phyloP scores from a whole-genome alignment of 345 rosid species.

The Pistacia integerrima region DNA sequence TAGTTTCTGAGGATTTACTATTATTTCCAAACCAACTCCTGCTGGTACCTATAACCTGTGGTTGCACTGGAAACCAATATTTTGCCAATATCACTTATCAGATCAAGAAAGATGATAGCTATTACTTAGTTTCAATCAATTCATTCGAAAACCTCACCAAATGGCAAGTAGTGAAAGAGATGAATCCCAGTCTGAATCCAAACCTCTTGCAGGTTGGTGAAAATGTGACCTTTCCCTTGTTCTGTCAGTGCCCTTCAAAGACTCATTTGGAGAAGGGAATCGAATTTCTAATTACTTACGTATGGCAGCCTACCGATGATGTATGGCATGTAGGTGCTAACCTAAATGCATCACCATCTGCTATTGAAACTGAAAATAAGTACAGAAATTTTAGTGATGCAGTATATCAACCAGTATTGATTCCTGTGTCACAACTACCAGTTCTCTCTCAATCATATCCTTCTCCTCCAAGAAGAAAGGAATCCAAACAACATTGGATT shows the following conservation, averaged over 20 bases:
- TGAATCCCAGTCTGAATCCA: slow-evolving; percentile 43
- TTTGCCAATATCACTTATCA: slow-evolving; percentile 54
- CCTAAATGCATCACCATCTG: slow-evolving; percentile 41
- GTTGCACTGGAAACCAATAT: slow-evolving; percentile 48
- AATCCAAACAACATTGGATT: slow-evolving; percentile 24
- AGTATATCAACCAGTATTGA: slow-evolving; percentile 44
- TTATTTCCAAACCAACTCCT: slow-evolving; percentile 52
- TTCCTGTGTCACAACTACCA: slow-evolving; percentile 56
- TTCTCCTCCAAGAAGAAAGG: slow-evolving; percentile 17
- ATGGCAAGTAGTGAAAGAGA: slow-evolving; percentile 42
- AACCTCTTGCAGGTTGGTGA: slow-evolving; percentile 42
- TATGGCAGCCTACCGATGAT: slow-evolving; percentile 52
- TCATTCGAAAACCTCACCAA: slow-evolving; percentile 50
- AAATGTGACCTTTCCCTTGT: slow-evolving; percentile 48
- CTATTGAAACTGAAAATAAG: slow-evolving; percentile 43
- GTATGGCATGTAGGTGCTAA: slow-evolving; percentile 40
- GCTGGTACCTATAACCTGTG: slow-evolving; percentile 55
- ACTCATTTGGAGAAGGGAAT: slow-evolving; percentile 34
- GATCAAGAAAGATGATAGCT: slow-evolving; percentile 54
- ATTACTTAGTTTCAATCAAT: slow-evolving; percentile 42
- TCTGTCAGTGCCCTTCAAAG: slow-evolving; percentile 62
- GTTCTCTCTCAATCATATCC: slow-evolving; percentile 34
- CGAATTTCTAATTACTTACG: slow-evolving; percentile 45
- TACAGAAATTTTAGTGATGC: slow-evolving; percentile 36
- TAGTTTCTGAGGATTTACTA: slow-evolving; percentile 39